Evolutionary conservation across 1,284 basidiomycete genomes (phyloP), one percentile per base, ranked within the genome.

Genomic region (Rhodofomes roseus): DNA sequence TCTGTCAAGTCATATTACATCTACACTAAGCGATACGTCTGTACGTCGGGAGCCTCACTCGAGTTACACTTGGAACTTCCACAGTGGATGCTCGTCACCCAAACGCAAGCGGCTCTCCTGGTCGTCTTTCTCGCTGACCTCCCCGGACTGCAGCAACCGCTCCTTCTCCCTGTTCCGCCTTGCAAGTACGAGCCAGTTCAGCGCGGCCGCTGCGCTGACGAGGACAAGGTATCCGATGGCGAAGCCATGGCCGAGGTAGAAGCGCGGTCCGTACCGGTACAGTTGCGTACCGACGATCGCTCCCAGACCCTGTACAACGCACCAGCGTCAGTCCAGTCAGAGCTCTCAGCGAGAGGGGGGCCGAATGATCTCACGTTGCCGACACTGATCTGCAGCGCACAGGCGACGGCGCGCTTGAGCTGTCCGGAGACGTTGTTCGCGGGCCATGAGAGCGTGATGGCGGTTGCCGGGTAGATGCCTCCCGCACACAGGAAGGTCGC

Each of bases 401-500:
- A 77, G 0, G 82, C 83, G 0, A 85, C 79, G 1, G 86, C 87
- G 5, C 87, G 80, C 68, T 89, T 88, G 1, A 86, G 89, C 66
- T 89, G 87, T 2, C 82, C 83, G 8, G 82, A 83, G n/a, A 89
- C 82, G 63, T 89, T 89, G 72, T 89, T 85, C n/a, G 82, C 78
- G 0, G 86, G 85, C 81, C 86, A 86, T 59, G 25, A 86, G 69
- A 9, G 85, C 79, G 66, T 84, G 41, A 64, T 58, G 18, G 63
- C 63, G 1, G 61, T 62, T 20, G 61, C 59, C 18, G 63, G 61
- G 68, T 86, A 90, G 9, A 87, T 76, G 1, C 87, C 63, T 4
- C 54, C 63, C 3, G 63, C 60, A n/a, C 60, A 61, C 39, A 64
- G 58, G 57, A 62, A 61, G 8, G 61, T 62, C n/a, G 60, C 63